Conservation (phyloP, 176 grass and related monocot species). For the Eremochloa ophiuroides region DNA sequence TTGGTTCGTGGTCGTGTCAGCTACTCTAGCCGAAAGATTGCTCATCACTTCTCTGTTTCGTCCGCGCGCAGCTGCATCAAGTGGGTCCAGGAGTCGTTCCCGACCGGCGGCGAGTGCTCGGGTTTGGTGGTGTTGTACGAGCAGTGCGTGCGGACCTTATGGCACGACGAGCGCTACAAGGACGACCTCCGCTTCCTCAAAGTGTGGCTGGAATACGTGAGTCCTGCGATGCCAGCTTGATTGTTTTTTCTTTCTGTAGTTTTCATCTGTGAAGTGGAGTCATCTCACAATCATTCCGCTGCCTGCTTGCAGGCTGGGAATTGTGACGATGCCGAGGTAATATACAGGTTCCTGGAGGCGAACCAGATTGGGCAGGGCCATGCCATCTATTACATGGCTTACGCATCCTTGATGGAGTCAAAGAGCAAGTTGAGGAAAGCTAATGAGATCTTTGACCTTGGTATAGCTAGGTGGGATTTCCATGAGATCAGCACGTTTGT, state of each 20-base stretch:
- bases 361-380: slow-evolving; percentile 79
- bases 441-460: slow-evolving; percentile 77
- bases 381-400: slow-evolving; percentile 71
- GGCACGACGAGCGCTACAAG: slow-evolving; percentile 80
- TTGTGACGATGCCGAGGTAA: slow-evolving; percentile 75
- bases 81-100: slow-evolving; percentile 97
- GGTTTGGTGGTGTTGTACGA: slow-evolving; percentile 92
- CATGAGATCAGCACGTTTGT: not conserved
- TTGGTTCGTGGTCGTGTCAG: not conserved
- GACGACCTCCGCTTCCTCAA: slow-evolving; percentile 92
- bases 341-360: slow-evolving; percentile 71
- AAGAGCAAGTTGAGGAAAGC: slow-evolving; percentile 85
- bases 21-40: not conserved
- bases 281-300: not conserved
- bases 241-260: not conserved
- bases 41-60: not conserved
- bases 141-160: slow-evolving; percentile 87
- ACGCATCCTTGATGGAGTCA: slow-evolving; percentile 56
- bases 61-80: slow-evolving; percentile 71
- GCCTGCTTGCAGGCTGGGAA: slow-evolving; percentile 58
- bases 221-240: slow-evolving; percentile 16
- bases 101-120: slow-evolving; percentile 75
- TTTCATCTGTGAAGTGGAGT: not conserved
- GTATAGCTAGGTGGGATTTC: slow-evolving; percentile 73
- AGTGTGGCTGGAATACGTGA: slow-evolving; percentile 98